Conservation (phyloP, 345 rosid genomes). For the Sisymbrium altissimum region DNA sequence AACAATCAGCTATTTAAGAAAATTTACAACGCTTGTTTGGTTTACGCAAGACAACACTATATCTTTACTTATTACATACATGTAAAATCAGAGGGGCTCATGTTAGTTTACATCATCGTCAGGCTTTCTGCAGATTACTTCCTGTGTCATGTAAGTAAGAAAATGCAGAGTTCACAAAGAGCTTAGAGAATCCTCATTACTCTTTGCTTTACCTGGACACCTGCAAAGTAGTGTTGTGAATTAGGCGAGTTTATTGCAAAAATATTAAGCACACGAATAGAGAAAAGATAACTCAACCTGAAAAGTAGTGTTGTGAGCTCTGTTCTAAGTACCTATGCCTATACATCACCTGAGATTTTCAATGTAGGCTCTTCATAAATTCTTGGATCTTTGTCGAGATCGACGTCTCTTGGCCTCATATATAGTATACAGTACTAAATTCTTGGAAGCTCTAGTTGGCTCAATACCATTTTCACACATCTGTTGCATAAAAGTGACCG, state of each 20-base stretch:
- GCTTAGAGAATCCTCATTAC: background rate
- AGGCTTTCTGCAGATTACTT: background rate
- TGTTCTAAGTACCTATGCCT: background rate
- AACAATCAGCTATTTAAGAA: background rate
- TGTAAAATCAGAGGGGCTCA: background rate
- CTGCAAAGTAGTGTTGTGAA: background rate
- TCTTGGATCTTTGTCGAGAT: background rate
- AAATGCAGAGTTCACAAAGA: background rate
- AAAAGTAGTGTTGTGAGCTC: too few species aligned
- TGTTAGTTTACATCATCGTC: background rate
- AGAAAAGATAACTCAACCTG: background rate
- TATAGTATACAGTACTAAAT: background rate
- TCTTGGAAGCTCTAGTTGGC: background rate
- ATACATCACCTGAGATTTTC: slow-evolving; percentile 4
- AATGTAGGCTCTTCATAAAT: background rate
- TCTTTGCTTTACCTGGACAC: background rate
- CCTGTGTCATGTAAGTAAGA: background rate
- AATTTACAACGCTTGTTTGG: background rate
- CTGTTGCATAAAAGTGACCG: background rate
- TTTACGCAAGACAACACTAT: background rate
- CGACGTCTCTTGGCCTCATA: slow-evolving; percentile 19
- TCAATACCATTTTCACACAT: background rate
- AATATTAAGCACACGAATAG: background rate
- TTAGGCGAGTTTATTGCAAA: background rate
- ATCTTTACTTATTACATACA: background rate